phyloP scores from a whole-genome alignment of 257 asterid genomes.

The Gentiana dahurica region DNA sequence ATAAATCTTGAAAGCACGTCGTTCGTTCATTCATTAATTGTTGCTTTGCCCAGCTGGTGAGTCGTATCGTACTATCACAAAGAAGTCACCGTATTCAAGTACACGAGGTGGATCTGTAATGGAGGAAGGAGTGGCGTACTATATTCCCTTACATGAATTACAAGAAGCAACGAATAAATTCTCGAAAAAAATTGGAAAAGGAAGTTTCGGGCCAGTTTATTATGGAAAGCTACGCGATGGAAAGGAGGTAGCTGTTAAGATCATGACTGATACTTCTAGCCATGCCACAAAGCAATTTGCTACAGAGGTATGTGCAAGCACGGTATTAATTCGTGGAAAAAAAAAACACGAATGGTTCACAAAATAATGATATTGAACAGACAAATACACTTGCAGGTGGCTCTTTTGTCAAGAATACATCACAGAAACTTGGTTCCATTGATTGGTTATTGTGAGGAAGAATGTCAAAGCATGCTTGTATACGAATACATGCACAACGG shows the following conservation, averaged over 20 bases:
- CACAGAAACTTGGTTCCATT: slow-evolving; percentile 95
- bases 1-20: background rate
- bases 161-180: slow-evolving; percentile 70
- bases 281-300: slow-evolving; percentile 84
- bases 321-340: no score
- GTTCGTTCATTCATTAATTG: slow-evolving; percentile 1
- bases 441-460: slow-evolving; percentile 92
- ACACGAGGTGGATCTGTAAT: slow-evolving; percentile 66
- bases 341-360: no score
- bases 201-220: slow-evolving; percentile 94
- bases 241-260: slow-evolving; percentile 89
- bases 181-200: slow-evolving; percentile 78
- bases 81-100: slow-evolving; percentile 31
- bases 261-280: slow-evolving; percentile 91
- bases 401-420: slow-evolving; percentile 89
- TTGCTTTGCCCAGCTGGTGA: slow-evolving; percentile 27
- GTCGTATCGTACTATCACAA: slow-evolving; percentile 47
- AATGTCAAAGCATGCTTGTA: slow-evolving; percentile 81
- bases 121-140: slow-evolving; percentile 94
- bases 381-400: slow-evolving; percentile 53
- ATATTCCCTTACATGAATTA: slow-evolving; percentile 56
- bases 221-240: slow-evolving; percentile 86
- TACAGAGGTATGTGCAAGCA: slow-evolving; percentile 54
- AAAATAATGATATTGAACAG: background rate
- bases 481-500: slow-evolving; percentile 98